Evolutionary conservation across 2,329 filamentous ascomycete genomes (phyloP), one percentile per base, ranked within the genome.

Genomic region (Cladophialophora exuberans): DNA sequence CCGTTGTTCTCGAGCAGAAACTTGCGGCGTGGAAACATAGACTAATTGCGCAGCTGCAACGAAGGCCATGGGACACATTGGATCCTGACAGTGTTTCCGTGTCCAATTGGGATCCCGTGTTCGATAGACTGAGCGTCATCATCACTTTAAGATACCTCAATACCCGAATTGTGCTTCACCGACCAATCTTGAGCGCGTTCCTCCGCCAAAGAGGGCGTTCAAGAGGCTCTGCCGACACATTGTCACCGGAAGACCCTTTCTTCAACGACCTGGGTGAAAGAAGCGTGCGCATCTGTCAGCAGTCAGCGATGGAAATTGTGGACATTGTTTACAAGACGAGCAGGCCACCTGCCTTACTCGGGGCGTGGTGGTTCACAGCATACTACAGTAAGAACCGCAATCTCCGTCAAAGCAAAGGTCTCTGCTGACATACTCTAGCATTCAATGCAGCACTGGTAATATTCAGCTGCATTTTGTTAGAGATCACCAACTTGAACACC

Each of bases 301-400:
- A 69, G 42, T 65, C 65, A 1, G 70, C 73, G 9, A 66, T 67
- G 36, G 61, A 65, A 23, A 73, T 73, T 10, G 69, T 75, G 36
- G 62, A 67, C 18, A 66, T 69, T 38, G 56, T 71, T 2, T 44
- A 49, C 25, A 58, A 60, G 3, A 56, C 57, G 1, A 55, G 53
- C n/a, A 46, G 57, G 49, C 56, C 52, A 15, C 44, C 57, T 18
- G 57, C 65, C 20, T 56, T 71, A 2, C 63, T 74, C 2, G 73
- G 72, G 2, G 72, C 72, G 4, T 74, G 72, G 72, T 75, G 72
- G 70, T 75, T 72, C 55, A 67, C 68, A 17, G 60, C 75, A 6
- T 74, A 75, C 52, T 75, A 74, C 56, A 68, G 61, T 64, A 53
- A 54, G 54, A 15, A 15, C 17, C 10, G 22, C 36, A 56, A n/a